These are phyloP conservation scores for Pseudogymnoascus verrucosus DNA, from an alignment of 2,329 filamentous ascomycete species.

Conservation along the genomic window DNA sequence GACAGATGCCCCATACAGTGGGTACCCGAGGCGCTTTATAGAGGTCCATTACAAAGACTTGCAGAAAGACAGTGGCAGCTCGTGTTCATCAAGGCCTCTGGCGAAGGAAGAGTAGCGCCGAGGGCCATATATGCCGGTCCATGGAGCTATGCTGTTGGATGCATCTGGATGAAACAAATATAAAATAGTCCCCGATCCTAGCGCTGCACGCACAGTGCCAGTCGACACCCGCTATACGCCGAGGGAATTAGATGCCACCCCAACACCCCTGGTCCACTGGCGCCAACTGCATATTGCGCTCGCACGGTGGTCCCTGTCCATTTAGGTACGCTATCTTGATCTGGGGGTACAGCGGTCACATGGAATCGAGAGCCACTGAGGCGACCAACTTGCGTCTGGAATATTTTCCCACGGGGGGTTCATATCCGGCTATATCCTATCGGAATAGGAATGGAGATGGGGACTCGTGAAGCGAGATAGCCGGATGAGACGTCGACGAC, in stretches of 20 bases:
- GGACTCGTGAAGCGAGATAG: neutral
- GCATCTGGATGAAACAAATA: neutral
- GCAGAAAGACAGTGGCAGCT: neutral
- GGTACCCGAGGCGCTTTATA: neutral
- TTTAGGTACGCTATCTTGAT: neutral
- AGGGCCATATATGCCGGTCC: neutral
- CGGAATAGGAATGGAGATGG: neutral
- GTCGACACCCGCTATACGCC: neutral
- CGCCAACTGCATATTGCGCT: neutral
- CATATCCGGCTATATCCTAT: neutral
- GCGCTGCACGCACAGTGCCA: neutral
- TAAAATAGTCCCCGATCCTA: neutral
- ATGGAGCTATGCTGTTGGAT: neutral
- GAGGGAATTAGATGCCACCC: neutral
- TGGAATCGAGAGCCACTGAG: neutral
- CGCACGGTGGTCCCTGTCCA: neutral
- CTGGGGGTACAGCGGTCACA: neutral
- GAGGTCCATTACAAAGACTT: neutral
- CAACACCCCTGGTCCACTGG: neutral
- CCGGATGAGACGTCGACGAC: neutral
- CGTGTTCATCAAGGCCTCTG: neutral
- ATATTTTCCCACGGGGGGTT: neutral
- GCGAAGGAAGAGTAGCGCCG: neutral
- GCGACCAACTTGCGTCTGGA: neutral
- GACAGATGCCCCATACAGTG: neutral